Conservation (phyloP, 257 asterid species). For the Solanum pennellii region DNA sequence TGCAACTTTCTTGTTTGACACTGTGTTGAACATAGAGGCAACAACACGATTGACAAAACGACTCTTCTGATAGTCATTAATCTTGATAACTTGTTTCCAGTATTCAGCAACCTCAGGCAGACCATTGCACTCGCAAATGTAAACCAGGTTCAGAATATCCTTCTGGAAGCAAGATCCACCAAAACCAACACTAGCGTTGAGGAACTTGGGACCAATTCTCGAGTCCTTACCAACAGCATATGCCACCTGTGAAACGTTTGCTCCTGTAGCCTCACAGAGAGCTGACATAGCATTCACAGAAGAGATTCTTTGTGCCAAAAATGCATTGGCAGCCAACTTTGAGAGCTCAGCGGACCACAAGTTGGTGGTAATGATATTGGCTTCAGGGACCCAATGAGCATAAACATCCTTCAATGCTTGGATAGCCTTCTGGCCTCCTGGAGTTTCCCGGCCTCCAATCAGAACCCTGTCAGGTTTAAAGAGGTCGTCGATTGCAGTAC, state of each 20-base stretch:
- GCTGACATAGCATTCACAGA: slow-evolving; percentile 93
- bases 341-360: slow-evolving; percentile 94
- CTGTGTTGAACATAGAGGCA: slow-evolving; percentile 77
- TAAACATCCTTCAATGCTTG: slow-evolving; percentile 54
- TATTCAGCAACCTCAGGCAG: slow-evolving; percentile 80
- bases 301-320: slow-evolving; percentile 90
- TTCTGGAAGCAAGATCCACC: slow-evolving; percentile 94
- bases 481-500: slow-evolving; percentile 74
- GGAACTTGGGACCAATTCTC: slow-evolving; percentile 74
- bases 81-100: slow-evolving; percentile 89
- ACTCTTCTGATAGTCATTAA: slow-evolving; percentile 69
- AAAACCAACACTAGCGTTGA: slow-evolving; percentile 80
- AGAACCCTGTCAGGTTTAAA: slow-evolving; percentile 79
- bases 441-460: slow-evolving; percentile 87
- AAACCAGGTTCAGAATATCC: slow-evolving; percentile 74
- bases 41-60: slow-evolving; percentile 75
- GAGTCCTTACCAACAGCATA: slow-evolving; percentile 72
- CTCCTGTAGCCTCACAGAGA: slow-evolving; percentile 86
- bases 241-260: slow-evolving; percentile 64
- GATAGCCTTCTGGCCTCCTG: slow-evolving; percentile 68
- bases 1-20: slow-evolving; percentile 75
- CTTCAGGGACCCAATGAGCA: slow-evolving; percentile 86
- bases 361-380: slow-evolving; percentile 58
- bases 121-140: slow-evolving; percentile 86
- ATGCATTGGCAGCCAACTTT: slow-evolving; percentile 86